Evolutionary conservation across 768 basidiomycete species (phyloP).

Genomic region (Fomitopsis serialis): DNA sequence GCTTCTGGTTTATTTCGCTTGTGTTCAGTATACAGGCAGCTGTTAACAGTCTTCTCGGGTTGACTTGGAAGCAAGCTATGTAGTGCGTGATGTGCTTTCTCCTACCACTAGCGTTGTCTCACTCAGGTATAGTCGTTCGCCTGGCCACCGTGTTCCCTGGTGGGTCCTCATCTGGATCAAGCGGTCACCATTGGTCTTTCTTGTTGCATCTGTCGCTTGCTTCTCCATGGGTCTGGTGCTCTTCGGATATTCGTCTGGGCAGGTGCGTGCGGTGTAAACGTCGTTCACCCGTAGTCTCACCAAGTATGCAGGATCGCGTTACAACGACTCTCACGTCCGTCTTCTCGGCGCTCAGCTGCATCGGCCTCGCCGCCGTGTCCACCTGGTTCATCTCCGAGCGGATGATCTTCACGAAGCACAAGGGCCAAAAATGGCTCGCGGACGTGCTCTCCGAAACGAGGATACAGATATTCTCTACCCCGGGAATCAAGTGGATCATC

Average conservation of each 20-base stretch:
- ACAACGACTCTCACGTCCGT: conserved; percentile 73
- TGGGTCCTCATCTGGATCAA: conserved; percentile 88
- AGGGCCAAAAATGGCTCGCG: conserved; percentile 65
- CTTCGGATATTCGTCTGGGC: conserved; percentile 69
- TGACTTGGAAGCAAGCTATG: conserved; percentile 81
- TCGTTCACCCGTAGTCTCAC: neutral
- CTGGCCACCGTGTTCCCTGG: conserved; percentile 73
- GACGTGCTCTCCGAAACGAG: conserved; percentile 39
- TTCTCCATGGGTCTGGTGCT: conserved; percentile 76
- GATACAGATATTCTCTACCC: conserved; percentile 15
- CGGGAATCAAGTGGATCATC: conserved; percentile 19
- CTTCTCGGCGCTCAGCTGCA: conserved; percentile 68
- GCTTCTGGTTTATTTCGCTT: conserved; percentile 69
- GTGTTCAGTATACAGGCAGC: conserved; percentile 76
- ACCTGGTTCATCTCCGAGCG: conserved; percentile 71
- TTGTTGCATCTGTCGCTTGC: conserved; percentile 78
- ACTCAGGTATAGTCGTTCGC: conserved; percentile 50
- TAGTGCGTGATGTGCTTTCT: conserved; percentile 46
- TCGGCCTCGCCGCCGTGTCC: conserved; percentile 66
- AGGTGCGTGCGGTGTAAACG: conserved; percentile 35
- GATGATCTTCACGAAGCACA: conserved; percentile 55
- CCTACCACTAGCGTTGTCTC: neutral
- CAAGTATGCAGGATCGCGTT: conserved; percentile 38
- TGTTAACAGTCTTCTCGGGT: conserved; percentile 69
- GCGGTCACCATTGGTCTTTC: conserved; percentile 75